Evolutionary conservation across 1,139 yeast species (phyloP).

Genomic region (Maudiozyma humilis): DNA sequence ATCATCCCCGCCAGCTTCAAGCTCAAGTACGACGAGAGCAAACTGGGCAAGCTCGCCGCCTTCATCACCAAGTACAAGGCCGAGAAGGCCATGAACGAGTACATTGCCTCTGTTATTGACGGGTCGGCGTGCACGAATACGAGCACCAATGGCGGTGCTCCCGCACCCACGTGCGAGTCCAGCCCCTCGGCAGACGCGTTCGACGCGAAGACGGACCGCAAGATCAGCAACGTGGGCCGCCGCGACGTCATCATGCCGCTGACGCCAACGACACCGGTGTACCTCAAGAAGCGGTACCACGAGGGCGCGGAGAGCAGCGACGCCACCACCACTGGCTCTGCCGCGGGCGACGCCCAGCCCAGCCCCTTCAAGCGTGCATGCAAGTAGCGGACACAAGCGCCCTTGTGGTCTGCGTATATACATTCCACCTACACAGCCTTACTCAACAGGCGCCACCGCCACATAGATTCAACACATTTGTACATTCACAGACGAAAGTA

Average conservation of each 20-base stretch:
- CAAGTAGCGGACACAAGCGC: constrained; percentile 1
- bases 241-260: constrained; percentile 8
- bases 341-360: neutral
- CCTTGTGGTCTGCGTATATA: too few species aligned
- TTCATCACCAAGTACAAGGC: constrained; percentile 5
- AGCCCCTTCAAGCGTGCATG: constrained; percentile 4
- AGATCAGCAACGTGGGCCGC: neutral
- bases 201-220: neutral
- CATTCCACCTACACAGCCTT: neutral
- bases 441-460: neutral
- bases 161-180: neutral
- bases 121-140: too few species aligned
- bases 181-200: neutral
- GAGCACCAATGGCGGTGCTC: neutral
- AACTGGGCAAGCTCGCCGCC: neutral
- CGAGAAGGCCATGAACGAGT: constrained; percentile 6
- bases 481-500: too few species aligned
- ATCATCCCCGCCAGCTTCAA: constrained; percentile 13
- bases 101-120: constrained; percentile 1
- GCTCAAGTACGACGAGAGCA: constrained; percentile 11
- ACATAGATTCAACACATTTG: neutral
- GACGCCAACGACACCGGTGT: constrained; percentile 12
- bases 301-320: constrained; percentile 1
- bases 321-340: too few species aligned
- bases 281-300: constrained; percentile 7